Conservation (phyloP, 2,329 filamentous ascomycete species). For the Calcarisporium arbuscula region DNA sequence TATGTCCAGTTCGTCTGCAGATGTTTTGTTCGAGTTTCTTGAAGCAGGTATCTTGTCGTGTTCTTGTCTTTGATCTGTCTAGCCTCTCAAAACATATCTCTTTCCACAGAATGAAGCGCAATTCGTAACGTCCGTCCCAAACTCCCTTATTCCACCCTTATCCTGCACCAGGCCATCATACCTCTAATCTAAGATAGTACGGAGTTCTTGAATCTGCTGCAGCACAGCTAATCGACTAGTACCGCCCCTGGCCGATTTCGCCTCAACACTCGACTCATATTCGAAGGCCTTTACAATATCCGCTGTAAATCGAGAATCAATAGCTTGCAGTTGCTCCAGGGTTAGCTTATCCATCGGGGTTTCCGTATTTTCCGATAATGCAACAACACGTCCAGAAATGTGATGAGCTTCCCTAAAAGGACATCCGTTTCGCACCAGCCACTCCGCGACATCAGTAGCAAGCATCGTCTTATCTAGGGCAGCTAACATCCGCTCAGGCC, state of each 20-base stretch:
- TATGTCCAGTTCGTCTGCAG: too few species aligned
- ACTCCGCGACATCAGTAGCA: conserved; percentile 60
- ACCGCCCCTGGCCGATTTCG: conserved; percentile 60
- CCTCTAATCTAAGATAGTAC: conserved; percentile 23
- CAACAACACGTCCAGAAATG: conserved; percentile 67
- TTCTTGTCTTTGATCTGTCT: too few species aligned
- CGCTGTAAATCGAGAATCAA: conserved; percentile 60
- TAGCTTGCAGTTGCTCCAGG: conserved; percentile 58
- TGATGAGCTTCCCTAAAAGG: conserved; percentile 76
- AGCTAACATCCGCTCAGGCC: conserved; percentile 64
- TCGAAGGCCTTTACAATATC: conserved; percentile 62
- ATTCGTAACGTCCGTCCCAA: conserved; percentile 18
- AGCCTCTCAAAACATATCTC: conserved; percentile 7
- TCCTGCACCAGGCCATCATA: conserved; percentile 15
- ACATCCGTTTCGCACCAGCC: conserved; percentile 56
- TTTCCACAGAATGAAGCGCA: conserved; percentile 18
- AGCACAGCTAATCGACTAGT: conserved; percentile 61
- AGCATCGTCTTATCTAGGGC: conserved; percentile 70
- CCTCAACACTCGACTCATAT: conserved; percentile 67
- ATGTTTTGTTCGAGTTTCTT: too few species aligned
- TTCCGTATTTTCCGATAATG: conserved; percentile 56
- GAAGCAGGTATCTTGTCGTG: too few species aligned
- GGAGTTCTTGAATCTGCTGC: conserved; percentile 49
- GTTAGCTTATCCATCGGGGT: conserved; percentile 63
- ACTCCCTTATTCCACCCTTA: conserved; percentile 17